phyloP scores from a whole-genome alignment of 2,329 filamentous ascomycete genomes.

The Microdochium nivale region DNA sequence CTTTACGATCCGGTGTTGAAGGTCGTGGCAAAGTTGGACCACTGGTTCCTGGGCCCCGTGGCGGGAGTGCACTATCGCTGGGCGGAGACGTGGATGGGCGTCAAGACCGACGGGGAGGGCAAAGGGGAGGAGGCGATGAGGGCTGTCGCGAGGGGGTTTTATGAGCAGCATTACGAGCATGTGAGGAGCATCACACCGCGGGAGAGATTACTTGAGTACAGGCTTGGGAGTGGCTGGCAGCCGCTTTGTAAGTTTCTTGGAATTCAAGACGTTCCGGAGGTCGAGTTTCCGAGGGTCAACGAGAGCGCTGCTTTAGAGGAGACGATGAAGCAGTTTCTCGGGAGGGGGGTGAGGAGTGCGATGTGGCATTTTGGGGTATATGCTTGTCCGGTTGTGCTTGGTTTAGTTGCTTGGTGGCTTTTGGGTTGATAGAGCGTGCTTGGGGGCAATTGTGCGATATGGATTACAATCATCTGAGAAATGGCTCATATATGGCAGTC shows the following conservation, averaged over 20 bases:
- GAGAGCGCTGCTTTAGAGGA: slow-evolving; percentile 1
- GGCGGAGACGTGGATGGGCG: slow-evolving; percentile 3
- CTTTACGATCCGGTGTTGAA: background rate
- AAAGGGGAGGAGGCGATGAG: background rate
- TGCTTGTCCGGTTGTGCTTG: background rate
- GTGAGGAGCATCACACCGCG: slow-evolving; percentile 7
- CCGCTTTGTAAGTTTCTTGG: slow-evolving; percentile 15
- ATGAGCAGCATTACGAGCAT: slow-evolving; percentile 9
- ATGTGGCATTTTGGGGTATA: background rate
- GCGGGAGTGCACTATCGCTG: slow-evolving; percentile 19
- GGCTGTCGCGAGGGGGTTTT: slow-evolving; percentile 2
- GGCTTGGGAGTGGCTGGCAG: slow-evolving; percentile 13
- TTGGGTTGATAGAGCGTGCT: too few relatives aligned
- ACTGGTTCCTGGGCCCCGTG: background rate
- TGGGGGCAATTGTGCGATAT: too few relatives aligned
- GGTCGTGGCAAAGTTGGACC: background rate
- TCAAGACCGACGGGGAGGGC: slow-evolving; percentile 2
- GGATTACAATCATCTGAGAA: too few relatives aligned
- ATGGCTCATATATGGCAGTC: too few relatives aligned
- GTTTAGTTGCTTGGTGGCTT: background rate
- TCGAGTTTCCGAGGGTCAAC: slow-evolving; percentile 6
- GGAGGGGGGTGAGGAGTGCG: background rate
- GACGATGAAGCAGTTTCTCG: background rate
- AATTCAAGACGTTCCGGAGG: slow-evolving; percentile 6
- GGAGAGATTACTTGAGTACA: slow-evolving; percentile 10